phyloP scores from a whole-genome alignment of 2,329 filamentous ascomycete species.

The Pseudogymnoascus sp. region DNA sequence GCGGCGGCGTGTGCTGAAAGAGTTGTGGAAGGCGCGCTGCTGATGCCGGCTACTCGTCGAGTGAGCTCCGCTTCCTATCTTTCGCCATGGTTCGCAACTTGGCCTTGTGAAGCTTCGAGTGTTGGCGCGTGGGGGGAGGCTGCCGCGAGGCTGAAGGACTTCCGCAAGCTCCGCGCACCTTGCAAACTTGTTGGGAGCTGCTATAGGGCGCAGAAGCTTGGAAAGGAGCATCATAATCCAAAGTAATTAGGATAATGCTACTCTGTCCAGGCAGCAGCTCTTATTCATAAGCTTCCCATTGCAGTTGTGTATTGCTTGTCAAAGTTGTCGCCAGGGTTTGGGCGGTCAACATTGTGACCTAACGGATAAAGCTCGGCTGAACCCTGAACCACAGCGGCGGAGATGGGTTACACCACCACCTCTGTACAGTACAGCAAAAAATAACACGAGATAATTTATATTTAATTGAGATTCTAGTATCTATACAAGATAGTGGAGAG shows the following conservation, averaged over 20 bases:
- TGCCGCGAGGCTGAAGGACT: neutral
- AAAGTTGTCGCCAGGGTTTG: neutral
- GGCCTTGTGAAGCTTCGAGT: neutral
- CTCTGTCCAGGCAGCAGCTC: neutral
- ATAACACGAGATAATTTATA: neutral
- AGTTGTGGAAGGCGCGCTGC: neutral
- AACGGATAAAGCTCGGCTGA: neutral
- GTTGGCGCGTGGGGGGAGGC: neutral
- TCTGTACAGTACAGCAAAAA: neutral
- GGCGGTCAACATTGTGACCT: neutral
- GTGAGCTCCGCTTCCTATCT: neutral
- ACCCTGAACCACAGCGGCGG: neutral
- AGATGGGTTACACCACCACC: neutral
- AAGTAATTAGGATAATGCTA: neutral
- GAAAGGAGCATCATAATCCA: neutral
- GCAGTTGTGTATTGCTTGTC: neutral
- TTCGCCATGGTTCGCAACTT: neutral
- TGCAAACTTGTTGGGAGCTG: neutral
- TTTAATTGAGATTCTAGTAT: neutral
- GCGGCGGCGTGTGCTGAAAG: neutral
- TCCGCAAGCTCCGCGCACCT: neutral
- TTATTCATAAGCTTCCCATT: neutral
- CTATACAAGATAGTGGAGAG: slow-evolving; percentile 7
- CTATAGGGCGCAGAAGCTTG: neutral
- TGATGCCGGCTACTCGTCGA: neutral